These are phyloP conservation scores for Lactarius tabidus DNA, from an alignment of 768 basidiomycete genomes.

Conservation along the genomic window DNA sequence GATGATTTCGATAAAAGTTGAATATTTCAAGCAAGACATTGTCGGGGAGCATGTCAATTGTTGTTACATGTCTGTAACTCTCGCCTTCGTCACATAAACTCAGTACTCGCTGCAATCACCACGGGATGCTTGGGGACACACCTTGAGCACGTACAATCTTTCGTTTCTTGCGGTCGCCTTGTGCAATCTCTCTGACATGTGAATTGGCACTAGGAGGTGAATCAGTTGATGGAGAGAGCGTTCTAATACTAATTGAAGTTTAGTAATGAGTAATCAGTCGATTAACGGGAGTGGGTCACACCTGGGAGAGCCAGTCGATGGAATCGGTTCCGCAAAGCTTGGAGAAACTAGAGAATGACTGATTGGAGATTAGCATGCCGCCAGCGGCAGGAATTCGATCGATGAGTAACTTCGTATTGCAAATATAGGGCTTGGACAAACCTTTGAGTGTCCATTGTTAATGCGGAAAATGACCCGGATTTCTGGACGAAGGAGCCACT, in stretches of 20 bases:
- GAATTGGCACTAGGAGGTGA: not conserved
- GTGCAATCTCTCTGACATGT: not conserved
- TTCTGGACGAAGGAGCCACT: not conserved
- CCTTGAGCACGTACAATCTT: not conserved
- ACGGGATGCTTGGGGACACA: not conserved
- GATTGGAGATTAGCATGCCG: conserved; percentile 51
- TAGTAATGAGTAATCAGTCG: conserved; percentile 27
- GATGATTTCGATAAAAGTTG: conserved; percentile 50
- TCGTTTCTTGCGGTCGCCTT: not conserved
- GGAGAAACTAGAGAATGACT: conserved; percentile 61
- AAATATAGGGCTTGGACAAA: conserved; percentile 33
- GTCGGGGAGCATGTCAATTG: not conserved
- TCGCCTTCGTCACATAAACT: not conserved
- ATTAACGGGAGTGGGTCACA: conserved; percentile 42
- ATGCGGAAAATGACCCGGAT: not conserved
- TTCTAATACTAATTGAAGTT: not conserved
- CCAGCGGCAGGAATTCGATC: conserved; percentile 32
- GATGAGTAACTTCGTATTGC: no score
- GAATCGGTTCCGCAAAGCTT: conserved; percentile 27
- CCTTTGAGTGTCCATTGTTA: not conserved
- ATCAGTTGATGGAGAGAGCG: not conserved
- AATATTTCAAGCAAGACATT: not conserved
- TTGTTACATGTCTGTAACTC: not conserved
- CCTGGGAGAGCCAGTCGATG: not conserved
- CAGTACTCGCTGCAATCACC: not conserved